phyloP scores from a whole-genome alignment of 768 basidiomycete genomes.

The Neoboletus magnificus region DNA sequence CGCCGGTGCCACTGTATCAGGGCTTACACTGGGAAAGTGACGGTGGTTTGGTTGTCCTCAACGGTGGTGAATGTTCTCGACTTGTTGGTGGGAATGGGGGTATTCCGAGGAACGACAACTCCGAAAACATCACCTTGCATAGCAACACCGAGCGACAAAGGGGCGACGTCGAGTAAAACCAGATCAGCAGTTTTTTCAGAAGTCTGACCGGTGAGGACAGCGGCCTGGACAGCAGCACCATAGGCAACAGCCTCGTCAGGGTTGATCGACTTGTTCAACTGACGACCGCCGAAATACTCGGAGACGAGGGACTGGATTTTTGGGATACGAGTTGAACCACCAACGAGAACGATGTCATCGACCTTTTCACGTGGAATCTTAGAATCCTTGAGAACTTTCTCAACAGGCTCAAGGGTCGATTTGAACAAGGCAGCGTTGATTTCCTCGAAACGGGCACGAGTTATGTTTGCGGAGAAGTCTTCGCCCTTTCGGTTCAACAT shows the following conservation, averaged over 20 bases:
- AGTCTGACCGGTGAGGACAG: slow-evolving; percentile 96
- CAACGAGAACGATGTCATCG: slow-evolving; percentile 98
- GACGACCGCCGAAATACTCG: slow-evolving; percentile 96
- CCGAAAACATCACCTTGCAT: slow-evolving; percentile 99
- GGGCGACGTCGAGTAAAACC: slow-evolving; percentile 96
- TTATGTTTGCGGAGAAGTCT: slow-evolving; percentile 98
- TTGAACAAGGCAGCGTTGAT: slow-evolving; percentile 95
- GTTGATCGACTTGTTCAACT: slow-evolving; percentile 99
- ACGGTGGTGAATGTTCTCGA: slow-evolving; percentile 98
- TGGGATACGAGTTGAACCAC: slow-evolving; percentile 99
- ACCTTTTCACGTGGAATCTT: slow-evolving; percentile 98
- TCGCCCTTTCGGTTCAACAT: slow-evolving; percentile 59
- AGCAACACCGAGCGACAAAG: slow-evolving; percentile 98
- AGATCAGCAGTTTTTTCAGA: slow-evolving; percentile 99
- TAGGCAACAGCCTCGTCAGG: slow-evolving; percentile 99
- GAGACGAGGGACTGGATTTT: slow-evolving; percentile 98
- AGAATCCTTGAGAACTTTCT: slow-evolving; percentile 98
- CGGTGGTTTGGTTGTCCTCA: slow-evolving; percentile 99
- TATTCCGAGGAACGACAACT: slow-evolving; percentile 98
- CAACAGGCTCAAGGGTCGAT: slow-evolving; percentile 96
- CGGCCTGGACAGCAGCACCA: slow-evolving; percentile 99
- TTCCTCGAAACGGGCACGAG: slow-evolving; percentile 99
- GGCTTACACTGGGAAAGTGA: slow-evolving; percentile 96
- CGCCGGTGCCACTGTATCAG: neutral
- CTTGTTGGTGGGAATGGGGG: slow-evolving; percentile 99